Evolutionary conservation across 228 moss, liverwort and hornwort species (phyloP).

Genomic region (Sphagnum fallax): DNA sequence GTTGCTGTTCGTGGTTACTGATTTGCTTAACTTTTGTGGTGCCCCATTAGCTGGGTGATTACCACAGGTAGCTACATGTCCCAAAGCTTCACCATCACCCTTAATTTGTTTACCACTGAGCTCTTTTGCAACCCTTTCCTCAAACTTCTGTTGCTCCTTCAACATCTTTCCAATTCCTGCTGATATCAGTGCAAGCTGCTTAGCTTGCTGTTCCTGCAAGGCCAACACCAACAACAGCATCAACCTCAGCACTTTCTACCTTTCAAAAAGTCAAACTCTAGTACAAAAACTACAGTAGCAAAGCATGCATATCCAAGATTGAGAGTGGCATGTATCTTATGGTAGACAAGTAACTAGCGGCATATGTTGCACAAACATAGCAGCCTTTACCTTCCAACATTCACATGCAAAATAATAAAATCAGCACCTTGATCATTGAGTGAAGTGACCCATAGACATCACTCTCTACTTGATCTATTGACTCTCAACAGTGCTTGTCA

Average conservation of each 20-base stretch:
- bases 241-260: neutral
- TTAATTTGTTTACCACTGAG: slow-evolving; percentile 1
- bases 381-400: too few relatives aligned
- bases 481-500: too few relatives aligned
- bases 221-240: neutral
- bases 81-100: slow-evolving; percentile 9
- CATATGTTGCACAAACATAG: neutral
- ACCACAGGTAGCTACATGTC: slow-evolving; percentile 3
- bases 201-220: slow-evolving; percentile 76
- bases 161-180: slow-evolving; percentile 18
- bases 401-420: too few relatives aligned
- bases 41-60: slow-evolving; percentile 13
- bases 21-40: neutral
- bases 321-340: neutral
- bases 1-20: slow-evolving; percentile 1
- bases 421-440: too few relatives aligned
- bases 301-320: neutral
- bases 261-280: neutral
- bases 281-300: neutral
- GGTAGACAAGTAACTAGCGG: neutral
- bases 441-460: too few relatives aligned
- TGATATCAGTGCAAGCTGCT: slow-evolving; percentile 71
- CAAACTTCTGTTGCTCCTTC: slow-evolving; percentile 14
- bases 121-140: slow-evolving; percentile 12
- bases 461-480: too few relatives aligned